phyloP scores from a whole-genome alignment of 2,329 filamentous ascomycete genomes.

The Botrytis squamosa region DNA sequence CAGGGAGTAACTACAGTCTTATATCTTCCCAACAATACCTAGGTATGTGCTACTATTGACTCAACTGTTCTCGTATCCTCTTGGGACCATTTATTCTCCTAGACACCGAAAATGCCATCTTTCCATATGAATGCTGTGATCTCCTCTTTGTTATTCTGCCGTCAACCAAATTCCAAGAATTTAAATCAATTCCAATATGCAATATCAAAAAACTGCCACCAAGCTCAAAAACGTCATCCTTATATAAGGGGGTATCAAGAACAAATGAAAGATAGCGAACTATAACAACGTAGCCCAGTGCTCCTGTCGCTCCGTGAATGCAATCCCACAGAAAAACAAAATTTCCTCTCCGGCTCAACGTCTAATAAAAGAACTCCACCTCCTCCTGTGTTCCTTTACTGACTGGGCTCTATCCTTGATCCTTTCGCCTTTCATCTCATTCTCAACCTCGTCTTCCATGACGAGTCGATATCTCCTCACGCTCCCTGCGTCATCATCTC shows the following conservation, averaged over 20 bases:
- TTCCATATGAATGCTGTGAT: not conserved
- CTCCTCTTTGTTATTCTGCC: not conserved
- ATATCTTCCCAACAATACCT: not conserved
- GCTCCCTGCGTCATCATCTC: slow-evolving; percentile 52
- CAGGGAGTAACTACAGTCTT: not conserved
- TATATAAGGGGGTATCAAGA: slow-evolving; percentile 15
- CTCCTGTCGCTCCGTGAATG: not conserved
- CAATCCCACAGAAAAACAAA: not conserved
- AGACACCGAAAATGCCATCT: not conserved
- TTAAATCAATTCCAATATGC: slow-evolving; percentile 1
- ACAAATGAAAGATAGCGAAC: slow-evolving; percentile 7
- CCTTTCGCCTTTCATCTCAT: not conserved
- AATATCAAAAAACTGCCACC: not conserved
- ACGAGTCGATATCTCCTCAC: slow-evolving; percentile 59
- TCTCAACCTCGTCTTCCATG: slow-evolving; percentile 35
- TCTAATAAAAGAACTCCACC: slow-evolving; percentile 12
- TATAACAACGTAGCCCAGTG: not conserved
- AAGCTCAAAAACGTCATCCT: not conserved
- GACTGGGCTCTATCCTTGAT: not conserved
- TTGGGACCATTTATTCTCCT: not conserved
- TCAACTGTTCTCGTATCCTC: not conserved
- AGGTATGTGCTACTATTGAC: not conserved
- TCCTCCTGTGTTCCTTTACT: not conserved
- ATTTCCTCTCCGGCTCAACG: not conserved
- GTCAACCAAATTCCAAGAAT: not conserved